Conservation (phyloP, 805 yeast species). For the Candida railenensis region DNA sequence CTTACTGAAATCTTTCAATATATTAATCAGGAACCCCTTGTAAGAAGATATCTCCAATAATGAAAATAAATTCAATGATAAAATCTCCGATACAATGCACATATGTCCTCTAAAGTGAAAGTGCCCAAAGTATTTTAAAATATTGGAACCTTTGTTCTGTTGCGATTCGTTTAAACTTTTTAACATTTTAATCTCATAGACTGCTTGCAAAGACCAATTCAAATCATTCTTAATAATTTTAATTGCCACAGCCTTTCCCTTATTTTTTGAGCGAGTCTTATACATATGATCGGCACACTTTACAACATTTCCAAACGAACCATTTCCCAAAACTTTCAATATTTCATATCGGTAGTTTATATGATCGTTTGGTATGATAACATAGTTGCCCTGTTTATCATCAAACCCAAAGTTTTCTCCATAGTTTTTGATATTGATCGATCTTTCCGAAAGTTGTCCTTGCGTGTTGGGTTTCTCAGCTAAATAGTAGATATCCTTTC, state of each 20-base stretch:
- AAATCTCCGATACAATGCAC: constrained; percentile 74
- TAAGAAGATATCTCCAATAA: constrained; percentile 49
- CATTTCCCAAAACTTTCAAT: constrained; percentile 60
- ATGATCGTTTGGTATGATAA: constrained; percentile 60
- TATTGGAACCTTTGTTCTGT: constrained; percentile 8
- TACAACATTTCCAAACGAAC: constrained; percentile 81
- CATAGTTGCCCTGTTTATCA: constrained; percentile 64
- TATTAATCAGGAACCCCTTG: constrained; percentile 44
- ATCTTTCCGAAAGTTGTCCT: constrained; percentile 12
- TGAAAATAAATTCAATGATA: constrained; percentile 67
- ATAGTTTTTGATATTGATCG: constrained; percentile 37
- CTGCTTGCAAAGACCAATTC: constrained; percentile 74
- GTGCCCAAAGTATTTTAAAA: constrained; percentile 62
- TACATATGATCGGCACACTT: constrained; percentile 66
- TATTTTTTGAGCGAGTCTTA: background rate
- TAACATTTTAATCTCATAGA: constrained; percentile 70
- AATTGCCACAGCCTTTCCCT: constrained; percentile 58
- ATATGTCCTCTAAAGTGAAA: constrained; percentile 80
- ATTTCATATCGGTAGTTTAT: constrained; percentile 74
- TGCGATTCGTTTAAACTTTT: constrained; percentile 39
- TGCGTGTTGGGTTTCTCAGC: constrained; percentile 28
- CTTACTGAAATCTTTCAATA: constrained; percentile 45
- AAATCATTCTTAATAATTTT: constrained; percentile 74
- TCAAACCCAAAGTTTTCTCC: constrained; percentile 68
- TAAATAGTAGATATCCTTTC: constrained; percentile 47